These are phyloP conservation scores for Pichia sp. DNA, from an alignment of 1,139 yeast genomes.

Conservation along the genomic window DNA sequence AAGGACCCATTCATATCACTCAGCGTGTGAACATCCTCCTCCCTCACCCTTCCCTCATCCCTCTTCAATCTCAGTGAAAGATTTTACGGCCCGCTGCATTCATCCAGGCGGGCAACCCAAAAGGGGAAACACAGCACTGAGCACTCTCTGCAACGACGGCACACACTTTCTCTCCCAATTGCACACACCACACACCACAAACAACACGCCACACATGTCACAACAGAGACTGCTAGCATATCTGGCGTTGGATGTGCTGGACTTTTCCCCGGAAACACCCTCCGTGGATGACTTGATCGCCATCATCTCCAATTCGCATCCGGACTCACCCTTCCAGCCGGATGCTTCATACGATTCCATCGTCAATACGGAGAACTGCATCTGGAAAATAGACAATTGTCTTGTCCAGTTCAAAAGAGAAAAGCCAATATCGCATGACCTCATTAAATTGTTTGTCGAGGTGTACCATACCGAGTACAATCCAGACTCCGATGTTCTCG, in stretches of 20 bases:
- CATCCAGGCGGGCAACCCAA: neutral
- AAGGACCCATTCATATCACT: too few relatives aligned
- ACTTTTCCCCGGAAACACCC: neutral
- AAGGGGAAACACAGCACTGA: conserved; percentile 1
- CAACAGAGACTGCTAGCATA: neutral
- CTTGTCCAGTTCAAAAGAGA: too few relatives aligned
- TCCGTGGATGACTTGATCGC: conserved; percentile 6
- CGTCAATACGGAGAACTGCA: neutral
- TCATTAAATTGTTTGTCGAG: neutral
- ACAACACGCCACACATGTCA: too few relatives aligned
- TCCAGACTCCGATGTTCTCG: too few relatives aligned
- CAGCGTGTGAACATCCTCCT: too few relatives aligned
- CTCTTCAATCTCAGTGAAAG: too few relatives aligned
- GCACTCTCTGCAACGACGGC: too few relatives aligned
- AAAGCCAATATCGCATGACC: too few relatives aligned
- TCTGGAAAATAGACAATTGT: conserved; percentile 3
- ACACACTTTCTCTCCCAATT: too few relatives aligned
- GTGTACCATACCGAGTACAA: neutral
- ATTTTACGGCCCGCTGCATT: too few relatives aligned
- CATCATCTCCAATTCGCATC: conserved; percentile 6
- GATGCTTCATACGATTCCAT: neutral
- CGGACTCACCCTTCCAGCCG: neutral
- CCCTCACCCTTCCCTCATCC: too few relatives aligned
- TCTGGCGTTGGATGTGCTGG: conserved; percentile 1
- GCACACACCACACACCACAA: too few relatives aligned